Base-by-base conservation (phyloP, 2,329 filamentous ascomycete genomes). In the Orbilia quercus region DNA sequence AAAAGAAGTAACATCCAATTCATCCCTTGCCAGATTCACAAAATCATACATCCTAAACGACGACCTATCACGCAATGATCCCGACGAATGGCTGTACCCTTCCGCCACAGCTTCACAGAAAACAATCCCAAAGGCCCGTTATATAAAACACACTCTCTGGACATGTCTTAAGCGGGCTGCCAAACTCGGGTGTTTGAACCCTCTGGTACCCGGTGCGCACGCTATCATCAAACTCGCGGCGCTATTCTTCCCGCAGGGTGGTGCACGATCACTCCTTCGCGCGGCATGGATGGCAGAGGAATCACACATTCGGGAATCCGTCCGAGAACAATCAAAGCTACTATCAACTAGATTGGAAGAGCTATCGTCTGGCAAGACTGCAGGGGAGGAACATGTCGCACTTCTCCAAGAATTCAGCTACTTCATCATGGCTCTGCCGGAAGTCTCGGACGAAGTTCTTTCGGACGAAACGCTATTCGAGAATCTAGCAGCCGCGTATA, bases 41-140 rank as follows among this genome's bases (percentile, higher is more conserved):
- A 22, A 25, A 16, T 69, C 64, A 1, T 69, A 69, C 20, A 69
- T 69, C 16, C 28, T 53, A 7, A 60, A 62, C 38, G 64, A 69
- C 22, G 64, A 69, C 22, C 18, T 69, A 23, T 51, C 45, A 1
- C 38, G 22, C 9, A 54, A 3, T 36, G 47, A 69, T 23, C 28
- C 55, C 12, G 53, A 65, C 28, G 67, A 65, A 22, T 72, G 67
- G 67, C 25, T 72, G 11, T 72, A 65, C 60, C 44, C 58, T 2
- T 64, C 53, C 63, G 28, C 4, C 1, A 25, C 5, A 9, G 7
- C 34, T 48, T 16, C 5, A 22, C 42, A 38, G 11, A 11, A 34
- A 28, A 5, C 9, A 28, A 23, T 23, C 1, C 31, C 64, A 6
- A 69, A 69, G 42, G 48, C 55, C 5, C 54, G 44, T 18, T 64